Evolutionary conservation across 805 yeast species (phyloP), one percentile per base, ranked within the genome.

Genomic region (Candida schatavii): DNA sequence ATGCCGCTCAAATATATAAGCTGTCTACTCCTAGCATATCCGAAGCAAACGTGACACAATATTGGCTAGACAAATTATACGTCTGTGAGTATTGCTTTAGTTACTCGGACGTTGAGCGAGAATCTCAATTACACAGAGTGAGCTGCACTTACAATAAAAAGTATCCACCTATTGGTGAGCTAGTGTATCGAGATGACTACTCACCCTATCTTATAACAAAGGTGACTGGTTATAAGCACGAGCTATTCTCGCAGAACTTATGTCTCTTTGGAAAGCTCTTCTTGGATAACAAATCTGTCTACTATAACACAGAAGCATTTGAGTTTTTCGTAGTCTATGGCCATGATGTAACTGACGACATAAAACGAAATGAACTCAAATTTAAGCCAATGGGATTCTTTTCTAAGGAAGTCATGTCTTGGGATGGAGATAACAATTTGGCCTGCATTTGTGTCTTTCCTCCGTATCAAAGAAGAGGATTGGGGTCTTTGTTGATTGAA

Each of bases 361-460:
- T 7, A 5, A 23, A 11, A 11, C 11, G 9, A 15, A 25, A 11
- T 33, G 13, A 19, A 19, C 20, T n/a, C 39, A 13, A 33, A 17
- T 61, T 45, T 40, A 58, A 66, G 40, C 90, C 91, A 2, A 82
- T 90, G 83, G 99, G 97, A 1, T 93, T 88, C 57, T 93, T 88
- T 55, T 89, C 97, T 11, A 86, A 87, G 51, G 99, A 93, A 55
- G 66, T 84, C 34, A 66, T 85, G 0, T 82, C 96, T 0, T 80
- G 81, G 75, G 91, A 86, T 40, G 74, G 79, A 39, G 87, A 90
- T 59, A 66, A 62, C 41, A 93, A 91, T 56, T 67, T 93, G 29
- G 97, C 97, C 0, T 93, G 98, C 56, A 85, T 93, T 10, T 72
- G 93, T 49, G 80, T 88, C 3, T 86, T 93, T 46, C 99, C 99